Conservation (phyloP, 1,284 basidiomycete species). For the Sanghuangporus baumii region DNA sequence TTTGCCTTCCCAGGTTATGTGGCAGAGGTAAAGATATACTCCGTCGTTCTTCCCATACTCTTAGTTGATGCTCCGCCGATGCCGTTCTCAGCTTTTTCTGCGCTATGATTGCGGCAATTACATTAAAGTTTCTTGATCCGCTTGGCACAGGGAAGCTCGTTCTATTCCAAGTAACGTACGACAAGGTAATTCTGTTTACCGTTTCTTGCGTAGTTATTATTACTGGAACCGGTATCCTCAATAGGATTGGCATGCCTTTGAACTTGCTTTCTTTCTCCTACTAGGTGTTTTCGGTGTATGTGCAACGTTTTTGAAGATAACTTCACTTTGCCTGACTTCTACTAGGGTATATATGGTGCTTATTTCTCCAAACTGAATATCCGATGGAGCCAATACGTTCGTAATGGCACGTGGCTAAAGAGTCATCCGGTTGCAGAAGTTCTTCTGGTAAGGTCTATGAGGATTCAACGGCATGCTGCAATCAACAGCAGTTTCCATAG, state of each 20-base stretch:
- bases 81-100: slow-evolving; percentile 73
- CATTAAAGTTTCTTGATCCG: slow-evolving; percentile 85
- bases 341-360: slow-evolving; percentile 87
- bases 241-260: slow-evolving; percentile 86
- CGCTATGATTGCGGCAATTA: slow-evolving; percentile 90
- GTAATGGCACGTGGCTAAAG: slow-evolving; percentile 77
- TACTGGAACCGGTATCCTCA: slow-evolving; percentile 1
- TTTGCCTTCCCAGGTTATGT: slow-evolving; percentile 57
- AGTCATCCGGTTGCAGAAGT: slow-evolving; percentile 84
- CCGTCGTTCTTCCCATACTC: not conserved
- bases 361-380: slow-evolving; percentile 92
- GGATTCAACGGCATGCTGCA: not conserved
- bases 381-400: slow-evolving; percentile 79
- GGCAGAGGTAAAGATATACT: slow-evolving; percentile 62
- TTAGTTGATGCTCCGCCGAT: not conserved
- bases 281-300: slow-evolving; percentile 83
- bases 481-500: slow-evolving; percentile 32
- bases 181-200: slow-evolving; percentile 46
- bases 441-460: slow-evolving; percentile 51
- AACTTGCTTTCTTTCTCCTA: slow-evolving; percentile 78
- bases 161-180: slow-evolving; percentile 86
- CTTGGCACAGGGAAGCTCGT: slow-evolving; percentile 85
- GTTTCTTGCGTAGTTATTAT: not conserved
- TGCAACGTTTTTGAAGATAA: not conserved
- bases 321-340: slow-evolving; percentile 8